Percentiles rank a stretch among this genome's conserved stretches.
phyloP scores from a whole-genome alignment of 192 early-diverging fungal species.

The Spinellus fusiger region DNA sequence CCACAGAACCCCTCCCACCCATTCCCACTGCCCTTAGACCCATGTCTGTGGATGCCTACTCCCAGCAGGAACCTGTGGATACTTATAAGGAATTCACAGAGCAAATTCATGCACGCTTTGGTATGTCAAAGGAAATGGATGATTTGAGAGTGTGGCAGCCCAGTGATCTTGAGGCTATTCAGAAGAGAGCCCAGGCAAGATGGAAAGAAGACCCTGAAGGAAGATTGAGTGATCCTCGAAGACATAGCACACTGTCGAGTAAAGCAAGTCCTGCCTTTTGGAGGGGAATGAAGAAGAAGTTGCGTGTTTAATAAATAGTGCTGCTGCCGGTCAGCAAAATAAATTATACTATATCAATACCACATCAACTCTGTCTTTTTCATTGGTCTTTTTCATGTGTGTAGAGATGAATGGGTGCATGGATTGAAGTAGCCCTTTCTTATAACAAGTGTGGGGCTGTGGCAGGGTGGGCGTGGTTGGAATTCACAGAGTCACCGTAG shows the following conservation, averaged over 20 bases:
- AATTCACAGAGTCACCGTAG: too few relatives aligned
- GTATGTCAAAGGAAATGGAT: slow-evolving; percentile 13
- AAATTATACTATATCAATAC: too few relatives aligned
- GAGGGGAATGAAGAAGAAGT: slow-evolving; percentile 21
- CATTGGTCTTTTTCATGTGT: too few relatives aligned
- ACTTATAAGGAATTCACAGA: slow-evolving; percentile 17
- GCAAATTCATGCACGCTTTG: slow-evolving; percentile 7
- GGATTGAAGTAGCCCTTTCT: too few relatives aligned
- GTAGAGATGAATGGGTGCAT: too few relatives aligned
- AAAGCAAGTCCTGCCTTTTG: slow-evolving; percentile 10
- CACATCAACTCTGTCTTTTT: too few relatives aligned
- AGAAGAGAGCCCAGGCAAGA: not conserved
- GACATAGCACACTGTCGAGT: not conserved
- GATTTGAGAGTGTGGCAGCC: slow-evolving; percentile 11
- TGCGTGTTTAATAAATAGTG: slow-evolving; percentile 3
- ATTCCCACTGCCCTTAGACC: not conserved
- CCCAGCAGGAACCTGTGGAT: not conserved
- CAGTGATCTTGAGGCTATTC: slow-evolving; percentile 6
- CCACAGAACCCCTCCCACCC: slow-evolving; percentile 4
- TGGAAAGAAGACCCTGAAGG: slow-evolving; percentile 9
- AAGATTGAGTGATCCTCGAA: not conserved
- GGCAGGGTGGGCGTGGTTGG: too few relatives aligned
- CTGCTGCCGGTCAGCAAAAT: too few relatives aligned
- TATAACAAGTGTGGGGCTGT: too few relatives aligned
- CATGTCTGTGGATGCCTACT: not conserved